A percentile compares a stretch with the other conserved stretches of the same genome.
These are phyloP conservation scores for Fusarium armeniacum DNA, from an alignment of 2,329 filamentous ascomycete species.

Conservation along the genomic window DNA sequence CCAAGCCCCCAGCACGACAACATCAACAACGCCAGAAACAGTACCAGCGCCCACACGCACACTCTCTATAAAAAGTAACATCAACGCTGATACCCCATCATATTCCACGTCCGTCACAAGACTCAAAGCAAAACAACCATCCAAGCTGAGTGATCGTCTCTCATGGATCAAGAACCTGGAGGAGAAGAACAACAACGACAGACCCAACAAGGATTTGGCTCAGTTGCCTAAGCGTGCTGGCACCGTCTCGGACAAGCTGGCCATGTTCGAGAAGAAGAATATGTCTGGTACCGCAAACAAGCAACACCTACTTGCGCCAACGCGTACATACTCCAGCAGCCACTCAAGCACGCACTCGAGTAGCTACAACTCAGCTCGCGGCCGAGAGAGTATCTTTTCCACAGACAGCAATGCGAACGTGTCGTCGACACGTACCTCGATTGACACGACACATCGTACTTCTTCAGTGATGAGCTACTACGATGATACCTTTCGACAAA, in stretches of 20 bases:
- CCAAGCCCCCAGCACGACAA: not conserved
- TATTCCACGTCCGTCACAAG: not conserved
- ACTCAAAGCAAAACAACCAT: conserved; percentile 22
- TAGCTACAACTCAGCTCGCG: conserved; percentile 4
- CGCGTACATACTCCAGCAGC: conserved; percentile 24
- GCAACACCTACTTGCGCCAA: not conserved
- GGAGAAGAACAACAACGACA: conserved; percentile 10
- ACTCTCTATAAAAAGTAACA: not conserved
- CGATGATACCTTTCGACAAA: conserved; percentile 33
- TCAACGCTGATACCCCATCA: conserved; percentile 1
- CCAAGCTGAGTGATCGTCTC: conserved; percentile 18
- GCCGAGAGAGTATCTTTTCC: conserved; percentile 30
- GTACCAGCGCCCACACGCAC: not conserved
- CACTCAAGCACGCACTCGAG: conserved; percentile 8
- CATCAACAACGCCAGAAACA: accelerated
- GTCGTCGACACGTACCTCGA: conserved; percentile 22
- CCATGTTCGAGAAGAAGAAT: conserved; percentile 34
- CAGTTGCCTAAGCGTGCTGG: conserved; percentile 25
- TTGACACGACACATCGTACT: conserved; percentile 18
- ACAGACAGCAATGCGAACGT: conserved; percentile 12
- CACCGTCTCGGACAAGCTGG: conserved; percentile 31
- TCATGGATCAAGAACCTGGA: conserved; percentile 30
- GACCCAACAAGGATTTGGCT: conserved; percentile 17
- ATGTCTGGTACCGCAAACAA: conserved; percentile 6
- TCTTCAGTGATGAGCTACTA: conserved; percentile 36